Conservation (phyloP, 352 stramenopile species). For the Globisporangium emineosum region DNA sequence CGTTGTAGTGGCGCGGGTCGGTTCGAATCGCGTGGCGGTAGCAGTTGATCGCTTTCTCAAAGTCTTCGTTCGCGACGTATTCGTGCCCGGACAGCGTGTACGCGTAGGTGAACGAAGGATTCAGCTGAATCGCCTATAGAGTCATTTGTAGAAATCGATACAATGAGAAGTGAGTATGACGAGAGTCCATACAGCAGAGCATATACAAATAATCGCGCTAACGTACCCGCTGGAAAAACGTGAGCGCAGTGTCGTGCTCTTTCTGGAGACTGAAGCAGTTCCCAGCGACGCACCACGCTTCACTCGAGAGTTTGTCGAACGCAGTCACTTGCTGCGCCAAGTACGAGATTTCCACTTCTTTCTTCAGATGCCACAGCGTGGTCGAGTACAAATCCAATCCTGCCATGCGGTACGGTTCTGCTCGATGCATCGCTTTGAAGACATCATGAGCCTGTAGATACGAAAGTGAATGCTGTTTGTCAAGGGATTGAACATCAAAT, state of each 20-base stretch:
- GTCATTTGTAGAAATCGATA: not conserved
- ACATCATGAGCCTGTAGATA: slow-evolving; percentile 70
- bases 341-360: slow-evolving; percentile 96
- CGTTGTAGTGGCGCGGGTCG: slow-evolving; percentile 92
- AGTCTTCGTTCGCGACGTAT: slow-evolving; percentile 97
- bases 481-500: not conserved
- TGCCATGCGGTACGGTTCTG: slow-evolving; percentile 92
- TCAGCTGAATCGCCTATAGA: slow-evolving; percentile 89
- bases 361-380: slow-evolving; percentile 96
- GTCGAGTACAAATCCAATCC: slow-evolving; percentile 95
- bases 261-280: slow-evolving; percentile 99
- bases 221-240: slow-evolving; percentile 93
- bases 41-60: slow-evolving; percentile 95
- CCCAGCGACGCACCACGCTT: slow-evolving; percentile 96
- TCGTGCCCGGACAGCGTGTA: slow-evolving; percentile 98
- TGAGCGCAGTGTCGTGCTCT: slow-evolving; percentile 95
- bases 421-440: slow-evolving; percentile 87
- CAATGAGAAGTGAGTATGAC: not conserved
- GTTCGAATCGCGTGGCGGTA: slow-evolving; percentile 94
- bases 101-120: slow-evolving; percentile 96
- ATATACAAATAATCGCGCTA: not conserved
- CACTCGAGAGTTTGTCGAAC: slow-evolving; percentile 91
- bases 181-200: not conserved
- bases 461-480: not conserved
- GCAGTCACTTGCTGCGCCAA: slow-evolving; percentile 92